Evolutionary conservation across 2,329 filamentous ascomycete genomes (phyloP).

Genomic region (Ophiostoma piceae): DNA sequence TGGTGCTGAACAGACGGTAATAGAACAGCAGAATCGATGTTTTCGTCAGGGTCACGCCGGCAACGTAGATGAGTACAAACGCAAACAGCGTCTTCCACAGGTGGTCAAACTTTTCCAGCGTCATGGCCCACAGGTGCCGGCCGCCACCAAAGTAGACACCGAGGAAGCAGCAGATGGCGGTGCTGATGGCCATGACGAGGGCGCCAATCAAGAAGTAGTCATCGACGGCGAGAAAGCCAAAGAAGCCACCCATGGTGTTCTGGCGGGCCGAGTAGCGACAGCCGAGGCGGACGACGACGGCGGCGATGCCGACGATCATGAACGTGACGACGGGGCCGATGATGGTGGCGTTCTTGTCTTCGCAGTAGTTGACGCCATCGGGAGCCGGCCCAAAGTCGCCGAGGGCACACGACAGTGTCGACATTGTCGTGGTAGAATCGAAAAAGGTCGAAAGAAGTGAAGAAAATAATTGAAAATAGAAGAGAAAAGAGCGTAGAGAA

Average conservation of each 20-base stretch:
- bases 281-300: not conserved
- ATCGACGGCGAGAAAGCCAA: not conserved
- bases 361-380: constrained; percentile 1
- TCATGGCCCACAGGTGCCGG: not conserved
- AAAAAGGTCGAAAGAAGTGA: not conserved
- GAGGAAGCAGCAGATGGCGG: not conserved
- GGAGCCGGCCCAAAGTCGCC: constrained; percentile 3
- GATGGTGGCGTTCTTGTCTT: not conserved
- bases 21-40: not conserved
- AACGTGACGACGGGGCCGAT: constrained; percentile 5
- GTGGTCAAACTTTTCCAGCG: not conserved
- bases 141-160: constrained; percentile 5
- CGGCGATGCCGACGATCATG: not conserved
- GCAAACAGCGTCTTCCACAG: constrained; percentile 4
- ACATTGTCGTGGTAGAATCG: not conserved
- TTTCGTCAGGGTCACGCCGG: not conserved
- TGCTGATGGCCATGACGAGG: not conserved
- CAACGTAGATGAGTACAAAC: not conserved
- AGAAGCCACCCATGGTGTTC: not conserved
- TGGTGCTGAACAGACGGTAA: not conserved
- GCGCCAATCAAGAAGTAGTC: not conserved
- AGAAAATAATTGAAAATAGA: not conserved
- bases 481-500: not conserved
- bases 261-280: constrained; percentile 9
- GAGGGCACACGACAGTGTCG: not conserved